A percentile compares a stretch with the other conserved stretches of the same genome.
Conservation (phyloP, 129 eudicot species). For the Saposhnikovia divaricata region DNA sequence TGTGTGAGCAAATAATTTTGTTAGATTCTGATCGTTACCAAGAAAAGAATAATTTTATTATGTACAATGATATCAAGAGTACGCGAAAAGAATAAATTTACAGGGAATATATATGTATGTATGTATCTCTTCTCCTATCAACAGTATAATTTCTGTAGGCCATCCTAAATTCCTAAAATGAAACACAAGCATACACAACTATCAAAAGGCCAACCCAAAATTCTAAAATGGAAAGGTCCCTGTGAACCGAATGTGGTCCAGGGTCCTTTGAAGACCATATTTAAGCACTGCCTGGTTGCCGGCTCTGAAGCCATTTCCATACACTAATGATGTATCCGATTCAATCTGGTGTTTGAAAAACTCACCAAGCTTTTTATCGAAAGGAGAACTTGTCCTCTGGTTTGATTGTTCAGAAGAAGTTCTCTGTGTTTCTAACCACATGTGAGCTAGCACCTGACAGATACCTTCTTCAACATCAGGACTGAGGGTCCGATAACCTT, state of each 20-base stretch:
- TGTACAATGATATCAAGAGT: not conserved
- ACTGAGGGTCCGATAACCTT: constrained; percentile 59
- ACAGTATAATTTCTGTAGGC: constrained; percentile 19
- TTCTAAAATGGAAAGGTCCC: constrained; percentile 62
- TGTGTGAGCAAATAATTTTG: not conserved
- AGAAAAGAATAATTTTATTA: constrained; percentile 11
- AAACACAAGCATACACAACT: not conserved
- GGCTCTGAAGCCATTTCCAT: constrained; percentile 81
- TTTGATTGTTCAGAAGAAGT: constrained; percentile 33
- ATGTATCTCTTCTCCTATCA: constrained; percentile 6
- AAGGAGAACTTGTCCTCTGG: constrained; percentile 45
- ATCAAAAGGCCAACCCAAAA: constrained; percentile 4
- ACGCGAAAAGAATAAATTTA: constrained; percentile 17
- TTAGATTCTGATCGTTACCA: too few species aligned
- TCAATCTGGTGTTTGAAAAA: constrained; percentile 80
- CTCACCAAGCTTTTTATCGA: constrained; percentile 64
- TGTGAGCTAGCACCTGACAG: constrained; percentile 76
- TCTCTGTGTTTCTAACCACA: constrained; percentile 75
- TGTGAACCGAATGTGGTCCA: constrained; percentile 58
- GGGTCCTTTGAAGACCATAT: constrained; percentile 65
- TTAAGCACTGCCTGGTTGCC: constrained; percentile 66
- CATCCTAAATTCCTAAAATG: constrained; percentile 17
- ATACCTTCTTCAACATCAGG: constrained; percentile 88
- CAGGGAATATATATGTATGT: constrained; percentile 9
- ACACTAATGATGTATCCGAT: constrained; percentile 55